Base-by-base conservation (phyloP, 495 filamentous ascomycete species). In the Lentithecium fluviatile region DNA sequence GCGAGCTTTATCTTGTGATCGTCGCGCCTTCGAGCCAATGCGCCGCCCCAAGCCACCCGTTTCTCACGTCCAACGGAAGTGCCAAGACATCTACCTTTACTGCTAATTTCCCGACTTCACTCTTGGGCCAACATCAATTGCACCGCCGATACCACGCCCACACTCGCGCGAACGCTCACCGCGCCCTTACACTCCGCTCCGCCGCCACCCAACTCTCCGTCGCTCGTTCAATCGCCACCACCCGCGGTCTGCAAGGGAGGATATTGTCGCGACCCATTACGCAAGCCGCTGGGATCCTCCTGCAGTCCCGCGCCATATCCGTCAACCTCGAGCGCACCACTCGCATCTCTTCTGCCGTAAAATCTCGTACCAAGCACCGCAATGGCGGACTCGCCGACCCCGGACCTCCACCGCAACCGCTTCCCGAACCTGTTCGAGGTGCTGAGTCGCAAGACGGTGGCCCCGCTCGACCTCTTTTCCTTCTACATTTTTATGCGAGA, bases 401-500 rank as follows among this genome's bases (percentile, higher is more conserved):
- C 58, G 19, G 54, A 64, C 38, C 29, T 45, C 52, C 51, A 63
- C 48, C 85, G 94, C 52, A 94, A 95, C 70, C 83, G 94, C 37
- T 82, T 99, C 11, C 94, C 94, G 17, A 97, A 89, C 0, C 85
- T 97, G 38, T 95, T 94, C 71, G 94, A 99, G 72, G 94, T 97
- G 37, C 80, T 99, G 37, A 95, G 90, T 67, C 84, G 95, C 52
- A 83, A 89, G 45, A 99, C 94, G 2, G 80, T 92, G 19, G 86
- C 95, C 45, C 94, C 94, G 0, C 93, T 97, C 37, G 95, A 97
- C 72, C 82, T 99, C 11, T 97, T 94, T 78, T 96, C 92, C 2
- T 97, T 97, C 79, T 97, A 97, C 79, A 97, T 99, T 68, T 99
- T 95, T 75, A 99, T 99, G 94, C 83, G 94, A 56, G 95, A 99